These are phyloP conservation scores for Leccinellum rugosiceps DNA, from an alignment of 768 basidiomycete species.

Conservation along the genomic window DNA sequence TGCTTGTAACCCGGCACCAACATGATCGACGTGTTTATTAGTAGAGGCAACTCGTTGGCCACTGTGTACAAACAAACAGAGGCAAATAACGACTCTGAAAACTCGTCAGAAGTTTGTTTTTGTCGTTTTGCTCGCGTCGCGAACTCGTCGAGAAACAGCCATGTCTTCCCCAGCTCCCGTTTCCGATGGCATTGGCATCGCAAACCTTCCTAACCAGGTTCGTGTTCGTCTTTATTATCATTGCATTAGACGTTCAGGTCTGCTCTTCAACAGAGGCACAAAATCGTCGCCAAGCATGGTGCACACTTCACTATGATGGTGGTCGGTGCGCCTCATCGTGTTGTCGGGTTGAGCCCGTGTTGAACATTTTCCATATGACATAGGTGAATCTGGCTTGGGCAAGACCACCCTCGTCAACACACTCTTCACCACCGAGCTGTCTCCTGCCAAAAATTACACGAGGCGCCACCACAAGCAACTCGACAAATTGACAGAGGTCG, in stretches of 20 bases:
- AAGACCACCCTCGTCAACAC: constrained; percentile 99
- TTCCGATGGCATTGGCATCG: constrained; percentile 86
- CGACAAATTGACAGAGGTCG: constrained; percentile 97
- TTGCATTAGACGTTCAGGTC: neutral
- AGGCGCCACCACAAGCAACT: constrained; percentile 92
- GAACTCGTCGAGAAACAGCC: constrained; percentile 17
- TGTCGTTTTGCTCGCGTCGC: constrained; percentile 15
- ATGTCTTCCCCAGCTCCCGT: constrained; percentile 32
- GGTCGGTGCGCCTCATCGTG: constrained; percentile 58
- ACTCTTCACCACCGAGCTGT: constrained; percentile 96
- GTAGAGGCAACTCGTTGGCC: too few species aligned
- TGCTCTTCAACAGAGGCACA: constrained; percentile 72
- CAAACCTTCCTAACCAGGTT: constrained; percentile 98
- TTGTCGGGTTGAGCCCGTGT: neutral
- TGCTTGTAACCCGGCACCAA: constrained; percentile 62
- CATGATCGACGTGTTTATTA: too few species aligned
- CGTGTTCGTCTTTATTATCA: constrained; percentile 17
- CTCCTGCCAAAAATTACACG: constrained; percentile 84
- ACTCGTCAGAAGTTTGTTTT: constrained; percentile 20
- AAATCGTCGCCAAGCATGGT: constrained; percentile 97
- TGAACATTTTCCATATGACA: neutral
- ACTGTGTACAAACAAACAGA: constrained; percentile 27
- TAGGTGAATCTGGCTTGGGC: constrained; percentile 95
- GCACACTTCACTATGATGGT: constrained; percentile 99
- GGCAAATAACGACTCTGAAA: constrained; percentile 26